phyloP scores from a whole-genome alignment of 352 stramenopile species.

The Discostella stelligera region DNA sequence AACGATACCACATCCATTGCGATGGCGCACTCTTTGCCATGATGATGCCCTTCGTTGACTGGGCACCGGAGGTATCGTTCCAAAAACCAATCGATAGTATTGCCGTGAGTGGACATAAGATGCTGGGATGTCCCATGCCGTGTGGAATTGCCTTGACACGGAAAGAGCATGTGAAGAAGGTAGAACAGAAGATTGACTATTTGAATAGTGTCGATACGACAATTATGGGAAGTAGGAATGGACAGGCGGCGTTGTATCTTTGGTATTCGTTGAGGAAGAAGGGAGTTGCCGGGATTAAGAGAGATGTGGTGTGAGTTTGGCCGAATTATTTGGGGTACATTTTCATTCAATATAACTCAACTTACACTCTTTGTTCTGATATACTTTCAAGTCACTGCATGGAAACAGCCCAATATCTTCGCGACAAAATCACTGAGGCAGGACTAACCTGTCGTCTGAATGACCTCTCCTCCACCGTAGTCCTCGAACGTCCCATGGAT shows the following conservation, averaged over 20 bases:
- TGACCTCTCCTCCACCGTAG: constrained; percentile 75
- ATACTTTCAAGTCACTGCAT: constrained; percentile 70
- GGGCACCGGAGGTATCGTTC: constrained; percentile 71
- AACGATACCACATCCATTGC: constrained; percentile 81
- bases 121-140: constrained; percentile 83
- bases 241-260: constrained; percentile 80
- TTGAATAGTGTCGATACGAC: constrained; percentile 82
- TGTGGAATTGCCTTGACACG: constrained; percentile 78
- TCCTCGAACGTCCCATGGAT: constrained; percentile 75
- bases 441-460: constrained; percentile 78
- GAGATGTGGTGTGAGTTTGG: constrained; percentile 72
- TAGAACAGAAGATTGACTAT: constrained; percentile 83
- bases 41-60: constrained; percentile 83
- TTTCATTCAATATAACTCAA: constrained; percentile 3
- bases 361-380: constrained; percentile 7
- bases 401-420: constrained; percentile 77
- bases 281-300: constrained; percentile 74
- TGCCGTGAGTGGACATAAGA: constrained; percentile 82
- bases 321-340: constrained; percentile 9
- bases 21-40: constrained; percentile 82
- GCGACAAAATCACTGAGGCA: constrained; percentile 64
- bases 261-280: constrained; percentile 84
- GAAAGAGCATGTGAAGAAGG: constrained; percentile 82
- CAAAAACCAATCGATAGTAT: constrained; percentile 82
- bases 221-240: constrained; percentile 82